phyloP scores from a whole-genome alignment of 805 yeast species.

The Lipomyces sp. region DNA sequence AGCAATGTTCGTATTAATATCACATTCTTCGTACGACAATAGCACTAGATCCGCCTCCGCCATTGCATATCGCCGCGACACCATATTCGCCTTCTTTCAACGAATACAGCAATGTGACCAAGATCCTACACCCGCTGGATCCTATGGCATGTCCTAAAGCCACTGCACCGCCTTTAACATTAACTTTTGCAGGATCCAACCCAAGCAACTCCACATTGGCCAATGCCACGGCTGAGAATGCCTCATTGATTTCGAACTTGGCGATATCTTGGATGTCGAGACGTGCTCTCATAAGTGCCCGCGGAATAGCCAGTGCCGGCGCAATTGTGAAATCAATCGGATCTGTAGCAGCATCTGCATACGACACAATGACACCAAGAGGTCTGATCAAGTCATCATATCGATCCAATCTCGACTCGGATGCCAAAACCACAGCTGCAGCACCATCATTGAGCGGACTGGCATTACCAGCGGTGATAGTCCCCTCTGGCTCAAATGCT shows the following conservation, averaged over 20 bases:
- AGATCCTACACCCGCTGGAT: slow-evolving; percentile 91
- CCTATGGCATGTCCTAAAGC: slow-evolving; percentile 96
- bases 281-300: slow-evolving; percentile 83
- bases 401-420: slow-evolving; percentile 74
- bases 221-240: slow-evolving; percentile 92
- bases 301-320: slow-evolving; percentile 90
- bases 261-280: slow-evolving; percentile 68
- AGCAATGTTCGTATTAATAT: not conserved
- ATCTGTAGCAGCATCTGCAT: slow-evolving; percentile 95
- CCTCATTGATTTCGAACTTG: slow-evolving; percentile 90
- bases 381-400: slow-evolving; percentile 61
- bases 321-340: slow-evolving; percentile 95
- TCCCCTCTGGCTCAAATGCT: slow-evolving; percentile 89
- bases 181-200: slow-evolving; percentile 69
- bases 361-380: slow-evolving; percentile 76
- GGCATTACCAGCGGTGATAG: slow-evolving; percentile 95
- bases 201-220: slow-evolving; percentile 76
- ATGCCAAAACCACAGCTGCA: slow-evolving; percentile 85
- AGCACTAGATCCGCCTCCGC: slow-evolving; percentile 98
- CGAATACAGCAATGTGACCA: slow-evolving; percentile 55
- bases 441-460: slow-evolving; percentile 95
- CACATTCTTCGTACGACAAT: slow-evolving; percentile 52
- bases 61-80: slow-evolving; percentile 93
- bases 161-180: slow-evolving; percentile 94
- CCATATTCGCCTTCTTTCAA: slow-evolving; percentile 78